These are phyloP conservation scores for Arthrobotrys megalospora DNA, from an alignment of 2,329 filamentous ascomycete genomes.

Conservation along the genomic window DNA sequence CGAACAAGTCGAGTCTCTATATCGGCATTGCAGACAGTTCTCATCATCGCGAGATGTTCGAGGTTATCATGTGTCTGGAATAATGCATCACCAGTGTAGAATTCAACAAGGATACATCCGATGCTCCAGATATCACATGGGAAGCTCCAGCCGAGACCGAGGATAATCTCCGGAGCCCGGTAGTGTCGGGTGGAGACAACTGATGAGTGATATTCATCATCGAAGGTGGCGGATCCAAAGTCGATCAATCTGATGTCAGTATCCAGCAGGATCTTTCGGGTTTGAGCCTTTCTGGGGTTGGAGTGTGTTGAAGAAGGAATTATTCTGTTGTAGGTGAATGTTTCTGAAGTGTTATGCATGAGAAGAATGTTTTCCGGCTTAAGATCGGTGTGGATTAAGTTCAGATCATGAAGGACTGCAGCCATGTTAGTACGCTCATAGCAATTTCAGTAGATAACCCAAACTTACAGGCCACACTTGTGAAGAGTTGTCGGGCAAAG, in stretches of 20 bases:
- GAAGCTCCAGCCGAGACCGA: conserved; percentile 79
- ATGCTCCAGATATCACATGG: conserved; percentile 83
- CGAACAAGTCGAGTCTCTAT: conserved; percentile 75
- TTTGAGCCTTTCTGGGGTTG: conserved; percentile 75
- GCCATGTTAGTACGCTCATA: conserved; percentile 3
- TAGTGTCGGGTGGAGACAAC: conserved; percentile 81
- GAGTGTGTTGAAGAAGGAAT: conserved; percentile 77
- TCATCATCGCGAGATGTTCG: conserved; percentile 83
- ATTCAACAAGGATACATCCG: conserved; percentile 80
- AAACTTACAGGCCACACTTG: conserved; percentile 94
- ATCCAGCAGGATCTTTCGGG: conserved; percentile 77
- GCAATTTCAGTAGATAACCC: neutral
- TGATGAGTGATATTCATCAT: conserved; percentile 80
- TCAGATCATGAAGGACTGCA: conserved; percentile 92
- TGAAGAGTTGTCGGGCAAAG: conserved; percentile 94
- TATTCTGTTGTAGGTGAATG: conserved; percentile 79
- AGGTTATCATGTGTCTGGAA: conserved; percentile 82
- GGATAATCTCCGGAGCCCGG: conserved; percentile 79
- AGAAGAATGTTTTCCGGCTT: conserved; percentile 81
- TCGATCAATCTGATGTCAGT: conserved; percentile 80
- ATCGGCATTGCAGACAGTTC: conserved; percentile 75
- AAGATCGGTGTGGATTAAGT: conserved; percentile 91
- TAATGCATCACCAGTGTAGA: conserved; percentile 79
- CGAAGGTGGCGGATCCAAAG: conserved; percentile 80
- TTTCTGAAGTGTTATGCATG: conserved; percentile 77